These are phyloP conservation scores for Apiotrichum gamsii DNA, from an alignment of 1,284 basidiomycete genomes.

Conservation along the genomic window DNA sequence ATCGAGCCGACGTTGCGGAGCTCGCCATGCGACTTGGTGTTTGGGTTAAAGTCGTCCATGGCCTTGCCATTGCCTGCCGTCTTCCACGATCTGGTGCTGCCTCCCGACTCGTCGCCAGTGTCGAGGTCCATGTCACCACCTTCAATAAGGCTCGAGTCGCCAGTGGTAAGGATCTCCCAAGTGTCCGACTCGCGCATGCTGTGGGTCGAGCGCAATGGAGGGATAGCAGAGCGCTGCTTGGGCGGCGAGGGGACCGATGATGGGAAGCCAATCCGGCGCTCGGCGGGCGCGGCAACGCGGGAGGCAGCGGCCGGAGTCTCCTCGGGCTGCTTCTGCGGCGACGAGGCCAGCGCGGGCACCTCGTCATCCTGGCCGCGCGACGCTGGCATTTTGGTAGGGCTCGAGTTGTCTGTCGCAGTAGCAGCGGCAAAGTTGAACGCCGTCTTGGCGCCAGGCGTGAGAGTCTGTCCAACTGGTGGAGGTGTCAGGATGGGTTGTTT, in stretches of 20 bases:
- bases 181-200: slow-evolving; percentile 15
- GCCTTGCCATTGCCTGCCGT: slow-evolving; percentile 35
- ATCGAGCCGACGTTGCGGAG: slow-evolving; percentile 8
- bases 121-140: slow-evolving; percentile 3
- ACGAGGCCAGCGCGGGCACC: neutral
- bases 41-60: slow-evolving; percentile 24
- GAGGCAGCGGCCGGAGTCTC: too few species aligned
- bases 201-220: neutral
- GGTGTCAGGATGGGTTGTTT: slow-evolving; percentile 1
- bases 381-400: neutral
- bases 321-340: too few species aligned
- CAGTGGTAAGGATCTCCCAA: slow-evolving; percentile 38
- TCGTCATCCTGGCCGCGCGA: neutral
- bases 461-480: slow-evolving; percentile 8
- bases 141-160: slow-evolving; percentile 29
- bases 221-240: too few species aligned
- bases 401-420: neutral
- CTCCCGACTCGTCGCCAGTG: slow-evolving; percentile 11
- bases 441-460: slow-evolving; percentile 14
- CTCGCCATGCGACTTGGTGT: neutral
- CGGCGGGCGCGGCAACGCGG: too few species aligned
- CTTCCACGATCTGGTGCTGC: slow-evolving; percentile 35
- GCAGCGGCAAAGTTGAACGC: slow-evolving; percentile 5
- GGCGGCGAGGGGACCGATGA: too few species aligned
- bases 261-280: too few species aligned